Base-by-base conservation (phyloP, 2,329 filamentous ascomycete genomes). In the Aspergillus clavatus region DNA sequence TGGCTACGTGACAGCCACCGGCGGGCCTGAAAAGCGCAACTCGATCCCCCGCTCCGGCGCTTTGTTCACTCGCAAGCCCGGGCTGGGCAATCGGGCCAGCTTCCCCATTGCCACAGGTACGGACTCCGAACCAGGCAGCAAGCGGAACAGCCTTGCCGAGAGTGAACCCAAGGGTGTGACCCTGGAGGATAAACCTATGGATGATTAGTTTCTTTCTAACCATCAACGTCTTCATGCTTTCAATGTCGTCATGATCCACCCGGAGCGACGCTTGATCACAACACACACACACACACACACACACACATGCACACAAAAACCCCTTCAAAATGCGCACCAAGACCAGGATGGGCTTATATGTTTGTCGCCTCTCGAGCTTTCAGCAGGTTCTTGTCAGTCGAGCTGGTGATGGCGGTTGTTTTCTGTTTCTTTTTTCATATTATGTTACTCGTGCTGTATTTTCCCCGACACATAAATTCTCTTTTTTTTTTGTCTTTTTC, bases 181-280 rank as follows among this genome's bases (percentile, higher is more conserved):
- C 54, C 72, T 89, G 59, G 81, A 81, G 59, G 86, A 89, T 64
- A 83, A 80, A 67, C 82, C 85, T n/a, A 87, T 89, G 83, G 83
- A 88, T 68, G 83, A 87, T 67, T 87, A 58, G 51, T 36, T 8
- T 10, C n/a, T n/a, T 35, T 21, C 16, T 19, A 18, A 11, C 10
- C 31, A 35, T 35, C 31, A 16, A 35, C 40, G 42, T 21, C 16
- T 18, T 35, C 31, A 35, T 35, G 31, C 31, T 35, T 14, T 35
- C 31, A 35, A 35, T 18, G 31, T 16, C 18, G 31, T 35, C 31
- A 35, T 35, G 31, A 35, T 35, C 31, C 16, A 11, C 11, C 18
- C 19, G 16, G 31, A 35, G 31, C 31, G 31, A 35, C 4, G 31
- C 31, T 21, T 35, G 31, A 35, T 16, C 11, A 19, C 18, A 35